A percentile compares a stretch with the other conserved stretches of the same genome.
Conservation (phyloP, 192 early-diverging fungal genomes). For the Piromyces finnis region DNA sequence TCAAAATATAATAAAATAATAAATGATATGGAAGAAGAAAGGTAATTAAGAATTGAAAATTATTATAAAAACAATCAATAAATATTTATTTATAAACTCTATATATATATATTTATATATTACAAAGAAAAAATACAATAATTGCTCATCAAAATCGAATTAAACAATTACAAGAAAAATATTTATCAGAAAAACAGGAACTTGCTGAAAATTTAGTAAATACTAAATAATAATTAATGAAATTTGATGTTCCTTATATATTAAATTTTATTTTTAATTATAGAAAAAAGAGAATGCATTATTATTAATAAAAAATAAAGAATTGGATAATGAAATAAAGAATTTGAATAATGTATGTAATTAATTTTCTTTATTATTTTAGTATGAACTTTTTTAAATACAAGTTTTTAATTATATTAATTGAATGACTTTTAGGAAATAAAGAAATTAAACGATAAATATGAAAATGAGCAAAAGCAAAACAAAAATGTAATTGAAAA, state of each 20-base stretch:
- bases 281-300: background rate
- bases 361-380: no score
- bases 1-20: background rate
- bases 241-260: no score
- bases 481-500: background rate
- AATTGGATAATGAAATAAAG: background rate
- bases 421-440: background rate
- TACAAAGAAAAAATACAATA: background rate
- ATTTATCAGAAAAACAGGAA: background rate
- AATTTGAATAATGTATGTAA: no score
- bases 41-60: no score
- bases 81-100: background rate
- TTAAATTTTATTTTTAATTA: no score
- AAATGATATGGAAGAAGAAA: background rate
- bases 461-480: background rate
- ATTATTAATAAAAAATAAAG: background rate
- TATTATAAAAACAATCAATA: no score
- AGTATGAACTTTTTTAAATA: no score
- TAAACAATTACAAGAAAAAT: background rate
- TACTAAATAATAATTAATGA: background rate
- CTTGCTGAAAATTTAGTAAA: background rate
- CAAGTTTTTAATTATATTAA: no score
- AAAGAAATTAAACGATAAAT: background rate
- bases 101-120: background rate
- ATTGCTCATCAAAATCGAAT: background rate